phyloP scores from a whole-genome alignment of 1,284 basidiomycete species.

The Apiotrichum sp. region DNA sequence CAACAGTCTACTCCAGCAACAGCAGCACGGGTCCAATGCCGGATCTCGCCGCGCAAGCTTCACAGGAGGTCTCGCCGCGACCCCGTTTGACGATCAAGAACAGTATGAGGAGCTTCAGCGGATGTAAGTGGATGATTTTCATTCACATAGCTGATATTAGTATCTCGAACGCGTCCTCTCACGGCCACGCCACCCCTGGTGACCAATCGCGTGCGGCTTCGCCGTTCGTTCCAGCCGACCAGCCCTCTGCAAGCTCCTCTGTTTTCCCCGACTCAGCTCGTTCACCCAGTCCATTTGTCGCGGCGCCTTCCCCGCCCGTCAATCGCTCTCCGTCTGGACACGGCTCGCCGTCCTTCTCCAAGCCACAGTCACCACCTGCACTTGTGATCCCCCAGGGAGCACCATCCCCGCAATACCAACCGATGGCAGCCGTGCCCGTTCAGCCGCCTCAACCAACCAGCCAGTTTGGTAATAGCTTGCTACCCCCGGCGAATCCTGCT shows the following conservation, averaged over 20 bases:
- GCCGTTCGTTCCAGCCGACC: conserved; percentile 8
- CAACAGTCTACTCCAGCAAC: conserved; percentile 3
- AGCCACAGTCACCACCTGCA: conserved; percentile 45
- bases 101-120: conserved; percentile 32
- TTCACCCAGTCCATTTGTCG: conserved; percentile 25
- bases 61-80: conserved; percentile 9
- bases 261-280: conserved; percentile 21
- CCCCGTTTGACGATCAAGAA: conserved; percentile 14
- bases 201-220: conserved; percentile 14
- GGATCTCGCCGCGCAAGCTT: conserved; percentile 12
- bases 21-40: not conserved
- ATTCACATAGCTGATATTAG: conserved; percentile 10
- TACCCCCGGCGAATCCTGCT: conserved; percentile 38
- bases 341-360: conserved; percentile 36
- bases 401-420: conserved; percentile 23
- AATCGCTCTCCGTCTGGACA: conserved; percentile 11
- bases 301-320: conserved; percentile 22
- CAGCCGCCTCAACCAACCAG: not conserved
- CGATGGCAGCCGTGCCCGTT: not conserved
- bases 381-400: conserved; percentile 40
- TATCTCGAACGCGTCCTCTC: conserved; percentile 27
- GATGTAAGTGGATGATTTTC: conserved; percentile 29
- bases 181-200: conserved; percentile 12
- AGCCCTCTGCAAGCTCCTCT: conserved; percentile 3
- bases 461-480: conserved; percentile 22